Evolutionary conservation across 371 early-diverging fungal species (phyloP).

Genomic region (Chytridiales sp.): DNA sequence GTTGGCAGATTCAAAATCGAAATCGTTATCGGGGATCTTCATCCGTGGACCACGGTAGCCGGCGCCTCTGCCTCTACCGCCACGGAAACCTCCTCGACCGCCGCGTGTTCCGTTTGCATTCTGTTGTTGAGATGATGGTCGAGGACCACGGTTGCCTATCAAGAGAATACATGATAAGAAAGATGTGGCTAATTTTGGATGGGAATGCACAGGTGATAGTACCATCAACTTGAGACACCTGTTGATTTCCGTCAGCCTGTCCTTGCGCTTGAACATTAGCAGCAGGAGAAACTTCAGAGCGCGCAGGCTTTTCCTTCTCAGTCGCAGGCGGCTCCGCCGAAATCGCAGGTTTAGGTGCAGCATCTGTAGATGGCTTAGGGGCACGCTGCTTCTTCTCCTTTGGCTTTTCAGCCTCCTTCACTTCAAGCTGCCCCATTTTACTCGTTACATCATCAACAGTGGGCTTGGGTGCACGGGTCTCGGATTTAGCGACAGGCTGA

Average conservation of each 20-base stretch:
- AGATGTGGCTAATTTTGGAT: neutral
- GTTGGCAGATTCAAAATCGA: constrained; percentile 91
- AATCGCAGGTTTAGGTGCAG: too few relatives aligned
- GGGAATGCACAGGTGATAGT: too few relatives aligned
- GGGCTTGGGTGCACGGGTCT: neutral
- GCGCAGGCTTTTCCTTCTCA: too few relatives aligned
- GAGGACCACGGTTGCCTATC: neutral
- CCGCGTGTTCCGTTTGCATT: constrained; percentile 3
- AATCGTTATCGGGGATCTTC: constrained; percentile 81
- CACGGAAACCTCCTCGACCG: constrained; percentile 48
- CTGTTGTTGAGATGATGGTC: neutral
- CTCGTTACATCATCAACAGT: neutral
- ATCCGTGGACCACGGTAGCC: constrained; percentile 39
- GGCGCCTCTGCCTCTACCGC: constrained; percentile 41
- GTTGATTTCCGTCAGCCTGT: too few relatives aligned
- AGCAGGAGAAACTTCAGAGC: too few relatives aligned
- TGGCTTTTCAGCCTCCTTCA: neutral
- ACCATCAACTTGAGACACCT: too few relatives aligned
- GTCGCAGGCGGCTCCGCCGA: too few relatives aligned
- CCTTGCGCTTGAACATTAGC: too few relatives aligned
- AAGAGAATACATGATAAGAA: neutral
- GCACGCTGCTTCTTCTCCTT: constrained; percentile 1
- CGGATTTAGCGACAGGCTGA: too few relatives aligned
- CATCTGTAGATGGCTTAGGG: too few relatives aligned
- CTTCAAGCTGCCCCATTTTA: neutral